Base-by-base conservation (phyloP, 768 basidiomycete species). In the Chalciporus sphaerocephalus region DNA sequence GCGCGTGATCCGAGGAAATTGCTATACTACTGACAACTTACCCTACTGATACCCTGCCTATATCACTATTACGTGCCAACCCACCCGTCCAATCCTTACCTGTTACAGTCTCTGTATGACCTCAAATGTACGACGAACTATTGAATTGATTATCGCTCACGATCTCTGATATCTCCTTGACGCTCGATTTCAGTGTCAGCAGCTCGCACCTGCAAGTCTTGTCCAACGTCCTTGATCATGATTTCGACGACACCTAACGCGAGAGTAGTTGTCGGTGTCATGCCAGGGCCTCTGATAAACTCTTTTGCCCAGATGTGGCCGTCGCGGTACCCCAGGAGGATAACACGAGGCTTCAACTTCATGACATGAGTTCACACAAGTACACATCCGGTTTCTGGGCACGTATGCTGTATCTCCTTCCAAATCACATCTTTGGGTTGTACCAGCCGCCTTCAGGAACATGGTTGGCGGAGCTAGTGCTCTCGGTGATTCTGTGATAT, bases 1-100 rank as follows among this genome's bases (percentile, higher is more conserved):
- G 44, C 34, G 38, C 42, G 36, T 30, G 41, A 36, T 15, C 28
- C n/a, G n/a, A n/a, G 45, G 36, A 23, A 41, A 20, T 55, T 16
- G 41, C 38, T 37, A 39, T 45, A 40, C 35, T 48, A 34, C 39
- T 32, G 30, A 54, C 41, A 13, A 60, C 40, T 46, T 60, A 47
- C 28, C 12, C 52, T 49, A 54, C 47, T 37, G 28, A 61, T 60
- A 60, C 58, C 53, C 49, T 51, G 50, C 52, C 52, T 52, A 60
- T 50, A 53, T 48, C 27, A 28, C 30, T 32, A 32, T n/a, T 52
- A 55, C n/a, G n/a, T n/a, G 46, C 32, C 27, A 41, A 46, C 38
- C 35, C 40, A 36, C 34, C n/a, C 24, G 1, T 20, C 46, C 48
- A 18, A 36, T 52, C 45, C 30, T 48, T 50, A 37, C 21, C 34